Evolutionary conservation across 1,284 basidiomycete species (phyloP), one percentile per base, ranked within the genome.

Genomic region (Ganoderma multipileum): DNA sequence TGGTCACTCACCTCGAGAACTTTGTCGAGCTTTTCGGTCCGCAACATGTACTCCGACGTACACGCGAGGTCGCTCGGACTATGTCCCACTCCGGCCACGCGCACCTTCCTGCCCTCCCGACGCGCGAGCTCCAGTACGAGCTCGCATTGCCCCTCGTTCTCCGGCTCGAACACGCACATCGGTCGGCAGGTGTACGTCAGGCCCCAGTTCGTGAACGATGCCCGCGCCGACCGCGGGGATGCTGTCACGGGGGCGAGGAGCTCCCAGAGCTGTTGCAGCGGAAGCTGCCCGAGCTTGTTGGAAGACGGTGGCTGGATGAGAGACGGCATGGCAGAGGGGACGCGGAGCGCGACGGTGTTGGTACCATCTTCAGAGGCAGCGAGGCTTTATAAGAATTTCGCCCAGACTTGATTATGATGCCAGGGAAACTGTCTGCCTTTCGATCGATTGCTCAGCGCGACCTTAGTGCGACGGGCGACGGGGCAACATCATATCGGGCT

Each of bases 51-150:
- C 16, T 91, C 95, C 65, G 84, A 86, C 0, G 95, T 96, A 80
- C 95, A 97, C 0, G 94, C 92, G 63, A 99, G 85, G 82, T 99
- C 97, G 78, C 91, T 94, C 12, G 97, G 98, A 71, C 92, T 95
- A 82, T 99, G 97, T 0, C 96, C 96, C 11, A 95, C 89, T 11
- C 97, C 97, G 36, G 92, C 92, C 0, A 95, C 93, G 66, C 96
- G 90, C 47, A 99, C 84, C 38, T 87, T 85, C 72, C 87, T 89
- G 14, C 86, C 83, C 76, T 95, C 89, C 57, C 94, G 83, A 16
- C 92, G 85, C 0, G 96, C 96, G 30, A 96, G 89, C 80, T 96
- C 95, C 39, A 99, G 84, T 58, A 97, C 85, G 72, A 90, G 86
- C 55, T 88, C 85, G 76, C 95, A 95, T 66, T 99, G 87, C 70